Conservation (phyloP, 257 asterid genomes). For the Scutellaria baicalensis region DNA sequence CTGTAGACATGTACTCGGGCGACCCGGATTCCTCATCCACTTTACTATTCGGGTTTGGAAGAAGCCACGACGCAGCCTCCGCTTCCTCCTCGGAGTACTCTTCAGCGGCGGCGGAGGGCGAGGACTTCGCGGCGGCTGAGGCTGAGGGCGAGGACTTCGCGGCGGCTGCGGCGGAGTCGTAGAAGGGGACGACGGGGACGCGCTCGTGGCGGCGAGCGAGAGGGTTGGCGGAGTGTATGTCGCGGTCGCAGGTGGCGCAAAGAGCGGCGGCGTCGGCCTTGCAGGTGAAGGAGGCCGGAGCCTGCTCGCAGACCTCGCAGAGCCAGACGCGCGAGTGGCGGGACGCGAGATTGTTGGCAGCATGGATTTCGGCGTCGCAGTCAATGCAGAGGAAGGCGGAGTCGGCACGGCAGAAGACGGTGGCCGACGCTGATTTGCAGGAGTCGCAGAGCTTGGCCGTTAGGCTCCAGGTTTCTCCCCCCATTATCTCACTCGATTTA, state of each 20-base stretch:
- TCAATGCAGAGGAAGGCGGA: slow-evolving; percentile 63
- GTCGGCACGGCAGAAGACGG: slow-evolving; percentile 71
- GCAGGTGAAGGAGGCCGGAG: slow-evolving; percentile 80
- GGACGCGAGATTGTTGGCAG: slow-evolving; percentile 71
- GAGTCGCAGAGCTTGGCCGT: slow-evolving; percentile 70
- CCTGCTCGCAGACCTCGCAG: slow-evolving; percentile 89
- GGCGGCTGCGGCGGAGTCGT: slow-evolving; percentile 36
- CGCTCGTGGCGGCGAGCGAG: slow-evolving; percentile 88
- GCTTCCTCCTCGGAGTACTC: slow-evolving; percentile 35
- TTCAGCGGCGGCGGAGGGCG: slow-evolving; percentile 10
- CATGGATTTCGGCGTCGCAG: slow-evolving; percentile 72
- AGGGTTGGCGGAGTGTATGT: slow-evolving; percentile 87
- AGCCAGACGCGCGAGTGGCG: slow-evolving; percentile 74
- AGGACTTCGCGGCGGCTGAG: slow-evolving; percentile 10
- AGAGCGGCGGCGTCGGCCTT: slow-evolving; percentile 89
- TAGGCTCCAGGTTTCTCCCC: slow-evolving; percentile 47
- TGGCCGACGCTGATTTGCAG: slow-evolving; percentile 49
- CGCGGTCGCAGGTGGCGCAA: slow-evolving; percentile 72
- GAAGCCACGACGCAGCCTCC: slow-evolving; percentile 44
- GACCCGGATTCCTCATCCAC: slow-evolving; percentile 25
- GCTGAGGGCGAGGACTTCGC: slow-evolving; percentile 15
- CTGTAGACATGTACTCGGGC: slow-evolving; percentile 47
- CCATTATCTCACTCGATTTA: slow-evolving; percentile 28
- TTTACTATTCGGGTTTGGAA: slow-evolving; percentile 23
- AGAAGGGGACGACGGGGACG: slow-evolving; percentile 57